These are phyloP conservation scores for Symbiotaphrina buchneri DNA, from an alignment of 495 filamentous ascomycete genomes.

Conservation along the genomic window DNA sequence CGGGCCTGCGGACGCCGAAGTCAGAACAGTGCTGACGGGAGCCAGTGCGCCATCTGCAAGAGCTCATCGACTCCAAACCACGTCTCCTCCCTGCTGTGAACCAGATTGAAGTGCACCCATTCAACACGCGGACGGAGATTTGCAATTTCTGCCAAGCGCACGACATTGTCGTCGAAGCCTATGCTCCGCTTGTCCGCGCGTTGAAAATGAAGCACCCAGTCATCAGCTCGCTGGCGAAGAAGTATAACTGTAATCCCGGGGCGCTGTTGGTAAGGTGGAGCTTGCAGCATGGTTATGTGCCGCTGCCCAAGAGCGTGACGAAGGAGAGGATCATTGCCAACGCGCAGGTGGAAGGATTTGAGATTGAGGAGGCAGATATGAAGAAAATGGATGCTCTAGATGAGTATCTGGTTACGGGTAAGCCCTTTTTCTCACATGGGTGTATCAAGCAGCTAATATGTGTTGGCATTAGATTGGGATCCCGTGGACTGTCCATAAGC, in stretches of 20 bases:
- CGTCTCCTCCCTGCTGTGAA: slow-evolving; percentile 32
- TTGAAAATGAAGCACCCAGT: slow-evolving; percentile 28
- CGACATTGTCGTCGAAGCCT: slow-evolving; percentile 37
- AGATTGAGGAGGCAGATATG: slow-evolving; percentile 40
- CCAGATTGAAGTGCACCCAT: slow-evolving; percentile 50
- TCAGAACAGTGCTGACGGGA: slow-evolving; percentile 6
- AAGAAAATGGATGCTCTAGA: slow-evolving; percentile 37
- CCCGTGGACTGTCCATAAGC: slow-evolving; percentile 9
- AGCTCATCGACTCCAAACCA: slow-evolving; percentile 31
- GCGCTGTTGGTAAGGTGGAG: slow-evolving; percentile 46
- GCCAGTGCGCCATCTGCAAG: slow-evolving; percentile 13
- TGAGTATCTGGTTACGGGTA: slow-evolving; percentile 42
- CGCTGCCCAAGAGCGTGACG: slow-evolving; percentile 50
- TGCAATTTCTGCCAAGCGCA: slow-evolving; percentile 27
- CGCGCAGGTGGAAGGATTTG: slow-evolving; percentile 40
- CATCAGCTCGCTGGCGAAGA: slow-evolving; percentile 24
- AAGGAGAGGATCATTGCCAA: slow-evolving; percentile 39
- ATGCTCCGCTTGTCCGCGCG: slow-evolving; percentile 35
- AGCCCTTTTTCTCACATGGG: slow-evolving; percentile 5
- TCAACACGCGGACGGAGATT: slow-evolving; percentile 37
- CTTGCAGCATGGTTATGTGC: slow-evolving; percentile 49
- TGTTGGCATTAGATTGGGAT: slow-evolving; percentile 11
- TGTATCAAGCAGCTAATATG: background rate
- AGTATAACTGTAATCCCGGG: slow-evolving; percentile 33
- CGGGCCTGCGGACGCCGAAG: too few relatives aligned